phyloP scores from a whole-genome alignment of 306 rosid genomes.

The Hylodesmum podocarpum region DNA sequence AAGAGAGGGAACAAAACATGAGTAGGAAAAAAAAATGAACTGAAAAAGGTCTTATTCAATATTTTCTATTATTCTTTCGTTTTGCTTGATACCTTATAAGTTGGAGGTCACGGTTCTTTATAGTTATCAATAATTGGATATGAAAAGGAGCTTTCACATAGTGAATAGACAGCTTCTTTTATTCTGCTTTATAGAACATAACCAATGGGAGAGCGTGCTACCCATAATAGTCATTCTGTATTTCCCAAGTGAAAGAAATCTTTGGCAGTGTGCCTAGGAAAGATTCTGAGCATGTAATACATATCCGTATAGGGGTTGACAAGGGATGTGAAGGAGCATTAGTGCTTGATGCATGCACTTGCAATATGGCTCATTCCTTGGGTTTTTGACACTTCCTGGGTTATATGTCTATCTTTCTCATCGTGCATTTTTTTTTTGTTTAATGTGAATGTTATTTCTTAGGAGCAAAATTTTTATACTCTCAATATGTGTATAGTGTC shows the following conservation, averaged over 20 bases:
- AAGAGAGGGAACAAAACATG: not conserved
- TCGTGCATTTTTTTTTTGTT: not conserved
- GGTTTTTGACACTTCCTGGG: conserved; percentile 3
- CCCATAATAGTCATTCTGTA: conserved; percentile 4
- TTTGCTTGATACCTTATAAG: not conserved
- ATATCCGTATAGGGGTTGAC: not conserved
- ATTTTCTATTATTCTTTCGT: conserved; percentile 4
- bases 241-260: not conserved
- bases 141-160: conserved; percentile 9
- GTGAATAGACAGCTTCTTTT: not conserved
- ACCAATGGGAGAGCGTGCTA: not conserved
- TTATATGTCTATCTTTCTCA: conserved; percentile 1
- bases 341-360: conserved; percentile 1
- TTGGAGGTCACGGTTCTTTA: not conserved
- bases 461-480: conserved; percentile 6
- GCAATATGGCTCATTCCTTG: not conserved
- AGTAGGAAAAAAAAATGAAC: not conserved
- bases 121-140: not conserved
- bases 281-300: conserved; percentile 1
- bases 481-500: not conserved
- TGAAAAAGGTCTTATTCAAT: conserved; percentile 13
- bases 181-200: not conserved
- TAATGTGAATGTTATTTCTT: conserved; percentile 10
- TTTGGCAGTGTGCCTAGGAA: conserved; percentile 6
- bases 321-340: not conserved